Evolutionary conservation across 2,329 filamentous ascomycete genomes (phyloP), one percentile per base, ranked within the genome.

Genomic region (Cephalotrichum gorgonifer): DNA sequence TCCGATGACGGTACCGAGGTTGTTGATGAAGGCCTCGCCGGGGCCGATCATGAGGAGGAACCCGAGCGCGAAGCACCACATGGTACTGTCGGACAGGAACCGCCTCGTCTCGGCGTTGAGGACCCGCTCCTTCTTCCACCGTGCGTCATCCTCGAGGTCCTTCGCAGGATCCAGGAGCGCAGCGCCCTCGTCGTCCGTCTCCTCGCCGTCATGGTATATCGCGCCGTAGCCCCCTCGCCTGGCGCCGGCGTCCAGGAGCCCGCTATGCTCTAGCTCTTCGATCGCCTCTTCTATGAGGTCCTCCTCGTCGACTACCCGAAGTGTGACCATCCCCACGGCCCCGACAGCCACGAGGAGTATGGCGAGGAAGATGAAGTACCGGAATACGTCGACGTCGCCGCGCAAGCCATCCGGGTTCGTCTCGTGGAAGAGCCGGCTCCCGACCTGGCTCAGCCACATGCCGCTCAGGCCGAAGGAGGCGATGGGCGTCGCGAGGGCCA

Each of bases 11-110:
- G 90, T 96, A 31, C 93, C 93, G 9, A 98, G 72, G 58, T 97
- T 98, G 69, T 97, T 98, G 68, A 97, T 89, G 64, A 96, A 98
- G 11, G 91, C 87, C 67, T 98, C 93, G n/a, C 90, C 91, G 0
- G 93, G 91, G 0, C 93, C 93, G 48, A 90, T 87, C 57, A 95
- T 87, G 54, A 97, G 77, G 65, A 97, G 88, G 67, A 98, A 97
- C 20, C 89, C 90, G 1, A 83, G 71, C 0, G 91, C 88, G 56
- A 98, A 84, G 62, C 83, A 86, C 91, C 91, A 98, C 91, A 97
- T 97, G 12, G 89, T 96, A 52, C 78, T 82, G 57, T 98, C 93
- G 23, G 79, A 75, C 9, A 98, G 74, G 64, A 97, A 98, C 3
- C 81, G 75, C 12, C 82, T 75, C 0, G 93, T 97, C 63, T 96